A percentile compares a stretch with the other conserved stretches of the same genome.
These are phyloP conservation scores for Adansonia gregorii DNA, from an alignment of 441 rosid genomes.

Conservation along the genomic window DNA sequence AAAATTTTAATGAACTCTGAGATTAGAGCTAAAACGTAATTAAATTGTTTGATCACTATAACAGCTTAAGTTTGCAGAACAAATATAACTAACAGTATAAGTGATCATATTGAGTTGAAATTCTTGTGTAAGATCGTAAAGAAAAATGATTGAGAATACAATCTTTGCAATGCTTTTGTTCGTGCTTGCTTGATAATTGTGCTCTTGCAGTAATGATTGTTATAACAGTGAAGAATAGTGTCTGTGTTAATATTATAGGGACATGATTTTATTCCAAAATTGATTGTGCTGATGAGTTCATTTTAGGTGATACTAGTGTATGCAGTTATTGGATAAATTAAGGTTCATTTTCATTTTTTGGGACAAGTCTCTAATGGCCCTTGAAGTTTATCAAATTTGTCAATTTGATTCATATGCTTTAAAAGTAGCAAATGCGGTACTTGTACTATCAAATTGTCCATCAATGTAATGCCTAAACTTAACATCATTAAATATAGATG, in stretches of 20 bases:
- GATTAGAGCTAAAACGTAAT: background rate
- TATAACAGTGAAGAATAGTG: background rate
- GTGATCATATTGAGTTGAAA: background rate
- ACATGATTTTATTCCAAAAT: background rate
- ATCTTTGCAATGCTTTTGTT: background rate
- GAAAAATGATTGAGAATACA: background rate
- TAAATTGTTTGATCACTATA: background rate
- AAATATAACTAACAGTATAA: background rate
- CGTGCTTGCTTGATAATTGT: slow-evolving; percentile 1
- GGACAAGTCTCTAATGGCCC: too few species aligned
- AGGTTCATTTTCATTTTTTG: background rate
- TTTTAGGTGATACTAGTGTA: background rate
- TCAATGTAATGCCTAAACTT: too few species aligned
- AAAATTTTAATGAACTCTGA: background rate
- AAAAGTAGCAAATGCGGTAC: too few species aligned
- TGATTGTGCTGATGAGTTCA: background rate
- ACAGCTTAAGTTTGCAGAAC: background rate
- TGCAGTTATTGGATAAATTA: background rate
- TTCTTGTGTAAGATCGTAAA: background rate
- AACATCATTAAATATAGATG: too few species aligned
- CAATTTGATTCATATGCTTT: too few species aligned
- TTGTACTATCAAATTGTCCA: too few species aligned
- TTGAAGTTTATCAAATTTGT: too few species aligned
- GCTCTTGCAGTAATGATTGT: background rate
- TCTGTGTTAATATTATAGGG: background rate